Evolutionary conservation across 2,329 filamentous ascomycete species (phyloP), one percentile per base, ranked within the genome.

Genomic region (Sporothrix globosa): DNA sequence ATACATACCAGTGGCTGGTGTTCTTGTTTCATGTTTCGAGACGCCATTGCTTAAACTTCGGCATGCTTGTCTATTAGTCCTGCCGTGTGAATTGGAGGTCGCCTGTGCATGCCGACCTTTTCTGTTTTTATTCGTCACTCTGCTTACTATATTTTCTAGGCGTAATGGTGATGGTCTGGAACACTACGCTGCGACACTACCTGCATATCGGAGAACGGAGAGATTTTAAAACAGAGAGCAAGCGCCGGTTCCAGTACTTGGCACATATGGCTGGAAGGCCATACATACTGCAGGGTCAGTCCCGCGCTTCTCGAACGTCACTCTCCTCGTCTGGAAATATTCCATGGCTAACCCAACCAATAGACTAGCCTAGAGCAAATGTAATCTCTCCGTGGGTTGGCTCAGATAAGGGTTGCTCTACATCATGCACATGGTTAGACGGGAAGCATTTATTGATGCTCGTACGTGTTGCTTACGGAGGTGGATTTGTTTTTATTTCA

Each of bases 161-260:
- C 14, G 4, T 44, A 17, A 4, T 60, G 41, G 2, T 60, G 17
- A 39, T 17, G 13, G 19, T n/a, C 30, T 13, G 5, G n/a, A 11
- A 41, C 10, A 39, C n/a, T n/a, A 41, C 9, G 10, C n/a, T n/a
- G n/a, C n/a, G n/a, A n/a, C n/a, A n/a, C n/a, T n/a, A n/a, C n/a
- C n/a, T 60, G 56, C n/a, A 14, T 60, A 24, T 24, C 2, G 14
- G 34, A 34, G 13, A 44, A 30, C 56, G 34, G 56, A 44, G 56
- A 60, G 41, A 10, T n/a, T 60, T 60, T 24, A 41, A 60, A 60
- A 60, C 56, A 44, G 3, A 44, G 34, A 24, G n/a, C n/a, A n/a
- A 24, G 56, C 9, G 19, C 14, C 34, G 34, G 56, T 44, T 44
- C 56, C 56, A 21, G 19, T 44, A 3, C 4, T 3, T 41, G 19